Base-by-base conservation (phyloP, 495 filamentous ascomycete species). In the Penicillium odoratum region DNA sequence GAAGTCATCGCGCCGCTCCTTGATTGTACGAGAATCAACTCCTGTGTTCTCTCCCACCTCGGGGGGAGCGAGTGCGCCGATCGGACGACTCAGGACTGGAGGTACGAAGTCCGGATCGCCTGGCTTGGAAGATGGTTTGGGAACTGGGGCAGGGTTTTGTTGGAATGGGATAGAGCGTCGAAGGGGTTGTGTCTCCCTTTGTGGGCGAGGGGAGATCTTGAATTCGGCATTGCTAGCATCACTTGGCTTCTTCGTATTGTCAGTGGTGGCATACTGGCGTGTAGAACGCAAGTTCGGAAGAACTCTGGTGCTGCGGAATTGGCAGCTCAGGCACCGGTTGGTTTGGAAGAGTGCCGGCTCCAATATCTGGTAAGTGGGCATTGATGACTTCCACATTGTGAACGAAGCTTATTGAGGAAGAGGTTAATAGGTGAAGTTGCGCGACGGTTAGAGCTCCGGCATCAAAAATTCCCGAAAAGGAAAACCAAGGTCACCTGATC, bases 41-140 rank as follows among this genome's bases (percentile, higher is more conserved):
- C 92, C 91, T 13, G 82, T 86, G 68, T 97, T 98, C 66, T 96
- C 81, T 47, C 90, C 92, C 31, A 85, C 77, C 34, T 74, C 58
- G 0, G 94, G 94, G 0, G 91, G 86, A n/a, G 80, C 66, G 7
- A 74, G 69, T 51, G 94, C 81, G 56, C 94, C 94, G 58, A 98
- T 90, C 29, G 94, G 93, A 26, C 90, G 84, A 48, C 82, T 74
- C 16, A 98, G 81, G 21, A 83, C 81, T 52, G 83, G 86, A 21
- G 89, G 90, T 15, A 80, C 83, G 69, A 88, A 88, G 46, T 85
- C 71, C 51, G 78, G 66, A 62, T 86, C 83, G 62, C 83, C 81
- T 16, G 72, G 68, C 63, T 71, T 58, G 28, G 61, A 51, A 13
- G 62, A 55, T 13, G 62, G 60, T 13, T 64, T 60, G 4, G 63